phyloP scores from a whole-genome alignment of 2,329 filamentous ascomycete genomes.

The Scedosporium apiospermum region DNA sequence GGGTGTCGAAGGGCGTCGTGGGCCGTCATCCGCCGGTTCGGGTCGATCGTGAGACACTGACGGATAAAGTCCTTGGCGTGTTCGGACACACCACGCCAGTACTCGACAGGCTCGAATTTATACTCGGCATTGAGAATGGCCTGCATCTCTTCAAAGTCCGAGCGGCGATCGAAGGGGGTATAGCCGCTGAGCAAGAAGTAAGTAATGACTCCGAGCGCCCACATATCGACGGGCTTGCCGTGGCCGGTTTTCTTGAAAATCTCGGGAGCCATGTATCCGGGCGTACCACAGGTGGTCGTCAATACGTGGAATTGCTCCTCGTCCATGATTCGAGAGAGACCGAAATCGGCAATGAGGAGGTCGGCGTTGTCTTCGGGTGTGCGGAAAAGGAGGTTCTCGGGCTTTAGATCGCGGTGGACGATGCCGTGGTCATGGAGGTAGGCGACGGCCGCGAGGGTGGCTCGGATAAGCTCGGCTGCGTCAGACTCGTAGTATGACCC shows the following conservation, averaged over 20 bases:
- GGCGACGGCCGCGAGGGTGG: slow-evolving; percentile 91
- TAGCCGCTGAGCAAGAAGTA: slow-evolving; percentile 98
- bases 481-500: slow-evolving; percentile 98
- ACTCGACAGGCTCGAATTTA: slow-evolving; percentile 85
- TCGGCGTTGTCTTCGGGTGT: slow-evolving; percentile 98
- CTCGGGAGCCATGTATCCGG: slow-evolving; percentile 98
- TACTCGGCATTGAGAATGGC: slow-evolving; percentile 96
- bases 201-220: slow-evolving; percentile 97
- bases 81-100: slow-evolving; percentile 89
- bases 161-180: slow-evolving; percentile 95
- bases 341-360: slow-evolving; percentile 93
- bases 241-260: slow-evolving; percentile 99
- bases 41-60: slow-evolving; percentile 84
- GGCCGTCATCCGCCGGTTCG: slow-evolving; percentile 77
- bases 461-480: slow-evolving; percentile 87
- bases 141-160: slow-evolving; percentile 98
- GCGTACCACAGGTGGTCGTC: slow-evolving; percentile 94
- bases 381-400: slow-evolving; percentile 92
- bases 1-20: slow-evolving; percentile 65
- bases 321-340: slow-evolving; percentile 94
- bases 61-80: slow-evolving; percentile 87
- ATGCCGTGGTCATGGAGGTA: slow-evolving; percentile 98
- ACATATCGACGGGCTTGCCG: slow-evolving; percentile 95
- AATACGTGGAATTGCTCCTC: slow-evolving; percentile 97
- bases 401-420: slow-evolving; percentile 94